Evolutionary conservation across 2,329 filamentous ascomycete genomes (phyloP).

Genomic region (Triangularia verruculosa): DNA sequence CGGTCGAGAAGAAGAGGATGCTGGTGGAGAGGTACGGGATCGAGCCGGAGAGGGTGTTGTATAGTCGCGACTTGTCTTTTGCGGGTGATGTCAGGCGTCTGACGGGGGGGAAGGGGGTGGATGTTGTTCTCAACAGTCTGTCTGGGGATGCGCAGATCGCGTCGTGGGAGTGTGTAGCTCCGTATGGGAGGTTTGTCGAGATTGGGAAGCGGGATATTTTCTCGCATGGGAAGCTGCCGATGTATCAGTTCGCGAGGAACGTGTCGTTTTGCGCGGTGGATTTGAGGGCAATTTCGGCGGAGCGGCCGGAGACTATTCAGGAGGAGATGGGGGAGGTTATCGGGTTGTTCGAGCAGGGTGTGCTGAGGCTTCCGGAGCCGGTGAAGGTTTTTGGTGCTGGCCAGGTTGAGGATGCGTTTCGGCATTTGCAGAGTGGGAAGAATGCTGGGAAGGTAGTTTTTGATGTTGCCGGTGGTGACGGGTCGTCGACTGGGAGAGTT

Average conservation of each 20-base stretch:
- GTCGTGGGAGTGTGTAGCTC: slow-evolving; percentile 40
- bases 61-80: slow-evolving; percentile 10
- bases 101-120: slow-evolving; percentile 15
- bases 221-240: slow-evolving; percentile 5
- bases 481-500: neutral
- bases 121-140: slow-evolving; percentile 29
- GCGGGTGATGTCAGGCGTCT: neutral
- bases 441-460: slow-evolving; percentile 45
- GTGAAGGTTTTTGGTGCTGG: slow-evolving; percentile 27
- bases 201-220: slow-evolving; percentile 20
- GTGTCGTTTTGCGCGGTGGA: slow-evolving; percentile 2
- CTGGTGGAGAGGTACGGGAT: slow-evolving; percentile 10
- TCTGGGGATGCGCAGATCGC: slow-evolving; percentile 41
- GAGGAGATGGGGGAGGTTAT: slow-evolving; percentile 8
- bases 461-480: slow-evolving; percentile 13
- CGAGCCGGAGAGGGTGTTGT: slow-evolving; percentile 11
- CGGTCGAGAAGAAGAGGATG: slow-evolving; percentile 6
- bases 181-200: slow-evolving; percentile 20
- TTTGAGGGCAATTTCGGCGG: neutral
- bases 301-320: neutral
- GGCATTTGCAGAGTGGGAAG: slow-evolving; percentile 40
- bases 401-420: slow-evolving; percentile 37
- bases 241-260: slow-evolving; percentile 11
- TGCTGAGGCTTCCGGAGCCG: slow-evolving; percentile 27
- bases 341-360: slow-evolving; percentile 8